Base-by-base conservation (phyloP, 2,329 filamentous ascomycete species). In the Nectriaceae sp. region DNA sequence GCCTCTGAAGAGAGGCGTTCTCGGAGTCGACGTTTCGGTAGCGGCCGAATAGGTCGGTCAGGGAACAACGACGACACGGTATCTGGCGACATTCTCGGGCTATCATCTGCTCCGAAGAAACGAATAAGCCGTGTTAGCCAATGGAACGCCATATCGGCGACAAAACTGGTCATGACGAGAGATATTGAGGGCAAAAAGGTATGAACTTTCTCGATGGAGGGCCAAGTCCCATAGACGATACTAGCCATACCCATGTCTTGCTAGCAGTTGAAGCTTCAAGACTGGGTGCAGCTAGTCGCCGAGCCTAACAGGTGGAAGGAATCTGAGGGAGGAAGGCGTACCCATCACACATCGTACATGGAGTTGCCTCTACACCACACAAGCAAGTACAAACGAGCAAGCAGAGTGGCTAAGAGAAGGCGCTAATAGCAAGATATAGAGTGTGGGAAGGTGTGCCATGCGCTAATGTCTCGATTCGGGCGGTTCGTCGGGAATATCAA, bases 11-110 rank as follows among this genome's bases (percentile, higher is more conserved):
- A 92, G 44, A 99, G 78, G 47, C 90, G 85, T 67, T 94, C 91
- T 62, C 92, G 89, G 46, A 99, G 80, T 56, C 89, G 87, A 63
- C 91, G 88, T 72, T 89, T 94, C 37, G 94, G 94, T 52, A 99
- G 76, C 47, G 94, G 94, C 65, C 91, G 87, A 67, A 99, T 99
- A 52, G 93, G 88, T 70, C 94, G 87, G 67, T 96, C 89, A 57
- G 90, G 90, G 67, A 89, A 96, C 63, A 90, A 78, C 50, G 88
- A 84, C 51, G 90, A 94, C 55, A 85, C 79, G 50, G 88, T 87
- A 76, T 96, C 90, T 57, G 84, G 76, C 64, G 82, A 83, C 81
- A 87, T 85, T 49, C 68, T 79, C 63, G 70, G 69, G 61, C 69
- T 70, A 69, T 68, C 65, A 67, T 71, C 76, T 80, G 65, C 48